Conservation (phyloP, 2,329 filamentous ascomycete genomes). For the Fusarium haematococcum region DNA sequence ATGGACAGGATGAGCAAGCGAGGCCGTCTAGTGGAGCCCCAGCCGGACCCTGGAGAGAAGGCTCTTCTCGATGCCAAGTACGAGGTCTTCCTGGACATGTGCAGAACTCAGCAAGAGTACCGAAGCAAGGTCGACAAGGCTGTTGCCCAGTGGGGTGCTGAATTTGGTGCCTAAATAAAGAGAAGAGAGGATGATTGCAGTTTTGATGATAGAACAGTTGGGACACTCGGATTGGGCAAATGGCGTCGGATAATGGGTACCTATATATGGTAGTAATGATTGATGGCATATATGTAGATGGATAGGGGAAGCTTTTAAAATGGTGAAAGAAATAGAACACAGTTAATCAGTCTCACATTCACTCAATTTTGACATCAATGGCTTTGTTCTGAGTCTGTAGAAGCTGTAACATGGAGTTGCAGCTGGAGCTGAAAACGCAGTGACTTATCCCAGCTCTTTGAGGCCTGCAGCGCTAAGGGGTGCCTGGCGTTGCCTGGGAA, state of each 20-base stretch:
- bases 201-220: constrained; percentile 7
- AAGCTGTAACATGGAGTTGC: background rate
- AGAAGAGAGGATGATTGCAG: background rate
- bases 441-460: constrained; percentile 1
- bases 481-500: constrained; percentile 34
- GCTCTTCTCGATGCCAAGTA: constrained; percentile 89
- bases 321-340: constrained; percentile 23
- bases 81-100: constrained; percentile 94
- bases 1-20: constrained; percentile 99
- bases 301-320: constrained; percentile 3
- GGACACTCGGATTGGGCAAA: constrained; percentile 18
- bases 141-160: constrained; percentile 52
- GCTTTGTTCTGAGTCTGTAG: background rate
- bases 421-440: background rate
- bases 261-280: constrained; percentile 23
- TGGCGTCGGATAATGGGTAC: constrained; percentile 20
- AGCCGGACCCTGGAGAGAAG: constrained; percentile 78
- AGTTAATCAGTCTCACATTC: background rate
- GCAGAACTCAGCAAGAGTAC: constrained; percentile 85
- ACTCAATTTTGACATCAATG: background rate
- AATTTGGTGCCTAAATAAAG: constrained; percentile 43
- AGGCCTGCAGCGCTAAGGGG: constrained; percentile 6
- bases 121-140: constrained; percentile 80
- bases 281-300: constrained; percentile 14
- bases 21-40: constrained; percentile 84